phyloP scores from a whole-genome alignment of 306 rosid species.

The Pterocarpus macrocarpus region DNA sequence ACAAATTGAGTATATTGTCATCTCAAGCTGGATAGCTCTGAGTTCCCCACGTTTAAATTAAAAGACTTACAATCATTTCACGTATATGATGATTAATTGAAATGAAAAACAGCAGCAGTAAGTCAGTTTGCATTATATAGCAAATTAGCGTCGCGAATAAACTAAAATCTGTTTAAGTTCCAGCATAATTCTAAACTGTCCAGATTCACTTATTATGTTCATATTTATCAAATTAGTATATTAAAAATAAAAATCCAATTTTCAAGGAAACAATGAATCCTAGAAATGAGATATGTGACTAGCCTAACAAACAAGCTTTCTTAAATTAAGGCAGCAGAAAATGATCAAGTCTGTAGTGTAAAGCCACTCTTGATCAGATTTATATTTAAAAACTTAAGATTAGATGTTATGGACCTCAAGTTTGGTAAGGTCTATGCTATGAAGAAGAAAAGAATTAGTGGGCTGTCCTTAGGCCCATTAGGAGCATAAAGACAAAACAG shows the following conservation, averaged over 20 bases:
- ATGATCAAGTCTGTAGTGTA: background rate
- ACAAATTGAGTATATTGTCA: constrained; percentile 12
- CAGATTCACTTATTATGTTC: constrained; percentile 4
- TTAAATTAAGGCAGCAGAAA: constrained; percentile 8
- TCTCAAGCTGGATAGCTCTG: constrained; percentile 18
- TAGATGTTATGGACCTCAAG: no score
- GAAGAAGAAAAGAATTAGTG: no score
- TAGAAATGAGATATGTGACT: constrained; percentile 7
- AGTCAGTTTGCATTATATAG: background rate
- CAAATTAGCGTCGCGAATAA: constrained; percentile 1
- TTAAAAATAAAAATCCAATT: background rate
- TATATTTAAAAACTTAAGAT: constrained; percentile 10
- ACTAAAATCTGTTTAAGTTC: background rate
- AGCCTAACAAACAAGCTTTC: constrained; percentile 5
- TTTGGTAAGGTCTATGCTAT: no score
- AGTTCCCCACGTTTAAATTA: constrained; percentile 37
- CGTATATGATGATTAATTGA: constrained; percentile 2
- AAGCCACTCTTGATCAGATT: constrained; percentile 12
- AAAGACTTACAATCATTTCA: constrained; percentile 5
- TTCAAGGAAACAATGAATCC: background rate
- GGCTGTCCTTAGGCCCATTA: no score
- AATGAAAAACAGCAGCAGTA: constrained; percentile 1
- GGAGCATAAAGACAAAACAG: no score
- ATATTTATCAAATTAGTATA: constrained; percentile 6
- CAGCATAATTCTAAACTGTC: background rate